Evolutionary conservation across 179 eudicot species (phyloP), one percentile per base, ranked within the genome.

Genomic region (Camellia oleifera): DNA sequence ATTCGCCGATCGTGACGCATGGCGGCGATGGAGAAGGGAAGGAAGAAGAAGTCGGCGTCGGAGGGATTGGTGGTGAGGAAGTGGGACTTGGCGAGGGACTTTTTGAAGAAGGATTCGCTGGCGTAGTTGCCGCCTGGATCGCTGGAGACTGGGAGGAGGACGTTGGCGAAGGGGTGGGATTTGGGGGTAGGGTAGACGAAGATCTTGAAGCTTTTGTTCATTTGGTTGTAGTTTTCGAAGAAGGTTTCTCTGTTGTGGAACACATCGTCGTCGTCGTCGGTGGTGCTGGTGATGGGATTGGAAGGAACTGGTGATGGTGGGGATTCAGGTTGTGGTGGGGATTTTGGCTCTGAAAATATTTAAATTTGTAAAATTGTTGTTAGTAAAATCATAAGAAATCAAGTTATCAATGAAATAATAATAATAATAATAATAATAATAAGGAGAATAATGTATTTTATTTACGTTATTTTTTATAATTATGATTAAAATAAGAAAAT

Each of bases 61-160:
- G 87, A 84, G 5, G 99, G 93, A 63, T 94, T 85, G 0, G 84
- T 85, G 11, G 99, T 96, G 68, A 96, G 69, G 79, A 94, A 94
- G 80, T 91, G 95, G 81, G 94, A 91, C 58, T 83, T 81, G 76
- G 74, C 83, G n/a, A 96, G 90, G 0, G 85, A 81, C 45, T 87
- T 91, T 57, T 94, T 96, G 92, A 96, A 96, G 82, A 87, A 94
- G 26, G 89, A 75, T 82, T 96, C 99, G 53, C 99, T 96, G 14
- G 99, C 99, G 58, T 96, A 96, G 88, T 96, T 96, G 8, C 99
- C 99, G 0, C 89, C 75, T 0, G 98, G 97, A 8, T 86, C 90
- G 17, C 69, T 52, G 7, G 84, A 60, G 2, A 50, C 79, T 0
- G 98, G 96, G 48, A 91, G 83, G 5, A 96, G 84, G 58, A 89